Conservation (phyloP, 2,329 filamentous ascomycete genomes). For the Eurotiales sp. region DNA sequence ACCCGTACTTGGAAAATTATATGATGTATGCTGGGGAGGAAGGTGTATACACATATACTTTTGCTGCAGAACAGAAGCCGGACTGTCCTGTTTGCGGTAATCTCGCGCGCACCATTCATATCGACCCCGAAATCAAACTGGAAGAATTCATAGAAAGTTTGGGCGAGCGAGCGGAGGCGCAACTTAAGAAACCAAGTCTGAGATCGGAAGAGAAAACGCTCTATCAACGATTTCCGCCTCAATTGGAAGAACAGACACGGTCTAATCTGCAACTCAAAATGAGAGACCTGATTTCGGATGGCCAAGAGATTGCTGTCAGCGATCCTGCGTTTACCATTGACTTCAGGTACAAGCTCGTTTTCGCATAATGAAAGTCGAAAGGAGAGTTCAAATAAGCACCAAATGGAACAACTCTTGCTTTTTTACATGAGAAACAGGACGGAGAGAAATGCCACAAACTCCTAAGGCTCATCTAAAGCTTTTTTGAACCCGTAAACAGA, state of each 20-base stretch:
- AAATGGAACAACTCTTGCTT: not conserved
- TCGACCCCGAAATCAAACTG: conserved; percentile 69
- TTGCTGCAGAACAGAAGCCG: conserved; percentile 87
- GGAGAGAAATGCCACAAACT: conserved; percentile 2
- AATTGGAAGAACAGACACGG: conserved; percentile 78
- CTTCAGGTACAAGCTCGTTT: conserved; percentile 58
- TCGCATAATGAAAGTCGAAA: conserved; percentile 26
- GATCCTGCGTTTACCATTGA: conserved; percentile 83
- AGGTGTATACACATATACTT: conserved; percentile 94
- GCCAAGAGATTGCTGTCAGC: conserved; percentile 86
- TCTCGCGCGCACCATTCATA: conserved; percentile 67
- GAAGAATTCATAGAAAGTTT: conserved; percentile 82
- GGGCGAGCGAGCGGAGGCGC: conserved; percentile 77
- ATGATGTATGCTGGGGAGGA: conserved; percentile 99
- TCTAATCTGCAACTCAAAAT: conserved; percentile 78
- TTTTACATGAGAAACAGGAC: conserved; percentile 20
- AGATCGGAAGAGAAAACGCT: conserved; percentile 76
- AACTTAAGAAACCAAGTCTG: conserved; percentile 90
- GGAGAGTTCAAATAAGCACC: not conserved
- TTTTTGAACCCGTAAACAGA: conserved; percentile 10
- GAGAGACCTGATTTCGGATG: conserved; percentile 69
- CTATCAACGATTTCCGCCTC: conserved; percentile 81
- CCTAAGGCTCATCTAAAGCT: conserved; percentile 11
- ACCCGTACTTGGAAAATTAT: conserved; percentile 84
- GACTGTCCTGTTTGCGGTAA: conserved; percentile 95